phyloP scores from a whole-genome alignment of 2,329 filamentous ascomycete genomes.

The Alternaria brassicae region DNA sequence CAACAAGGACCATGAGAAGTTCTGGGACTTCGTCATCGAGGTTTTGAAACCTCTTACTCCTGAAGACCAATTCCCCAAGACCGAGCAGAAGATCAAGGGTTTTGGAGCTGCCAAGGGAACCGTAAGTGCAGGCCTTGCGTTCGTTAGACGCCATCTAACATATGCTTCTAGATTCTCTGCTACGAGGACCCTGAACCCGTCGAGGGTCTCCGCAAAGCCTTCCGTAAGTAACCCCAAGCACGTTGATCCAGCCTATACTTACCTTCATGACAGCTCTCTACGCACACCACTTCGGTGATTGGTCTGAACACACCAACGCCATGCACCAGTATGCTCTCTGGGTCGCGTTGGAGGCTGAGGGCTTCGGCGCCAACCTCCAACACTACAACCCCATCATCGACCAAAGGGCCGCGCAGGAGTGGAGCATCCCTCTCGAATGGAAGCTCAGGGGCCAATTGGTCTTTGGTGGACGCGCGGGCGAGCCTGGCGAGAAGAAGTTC shows the following conservation, averaged over 20 bases:
- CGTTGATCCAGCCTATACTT: not conserved
- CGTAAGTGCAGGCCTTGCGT: conserved; percentile 57
- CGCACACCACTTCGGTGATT: conserved; percentile 79
- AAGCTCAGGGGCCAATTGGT: conserved; percentile 83
- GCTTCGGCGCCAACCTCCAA: conserved; percentile 87
- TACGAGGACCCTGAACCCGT: conserved; percentile 78
- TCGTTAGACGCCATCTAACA: conserved; percentile 14
- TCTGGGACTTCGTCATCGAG: conserved; percentile 78
- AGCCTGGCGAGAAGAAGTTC: conserved; percentile 69
- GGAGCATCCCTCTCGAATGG: conserved; percentile 76
- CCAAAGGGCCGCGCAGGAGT: conserved; percentile 70
- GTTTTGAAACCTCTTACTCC: conserved; percentile 73
- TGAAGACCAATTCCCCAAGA: conserved; percentile 66
- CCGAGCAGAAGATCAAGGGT: conserved; percentile 57
- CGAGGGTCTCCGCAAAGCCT: conserved; percentile 70
- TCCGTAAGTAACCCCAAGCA: conserved; percentile 45
- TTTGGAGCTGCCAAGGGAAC: conserved; percentile 80
- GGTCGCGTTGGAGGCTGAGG: conserved; percentile 82
- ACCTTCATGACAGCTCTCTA: conserved; percentile 59
- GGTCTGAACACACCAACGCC: conserved; percentile 77
- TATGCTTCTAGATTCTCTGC: conserved; percentile 70
- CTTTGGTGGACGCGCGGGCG: conserved; percentile 69
- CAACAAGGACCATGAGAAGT: conserved; percentile 81
- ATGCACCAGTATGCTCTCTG: conserved; percentile 85
- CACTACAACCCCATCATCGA: conserved; percentile 92